Base-by-base conservation (phyloP, 371 early-diverging fungal species). In the Saksenaea oblongispora region DNA sequence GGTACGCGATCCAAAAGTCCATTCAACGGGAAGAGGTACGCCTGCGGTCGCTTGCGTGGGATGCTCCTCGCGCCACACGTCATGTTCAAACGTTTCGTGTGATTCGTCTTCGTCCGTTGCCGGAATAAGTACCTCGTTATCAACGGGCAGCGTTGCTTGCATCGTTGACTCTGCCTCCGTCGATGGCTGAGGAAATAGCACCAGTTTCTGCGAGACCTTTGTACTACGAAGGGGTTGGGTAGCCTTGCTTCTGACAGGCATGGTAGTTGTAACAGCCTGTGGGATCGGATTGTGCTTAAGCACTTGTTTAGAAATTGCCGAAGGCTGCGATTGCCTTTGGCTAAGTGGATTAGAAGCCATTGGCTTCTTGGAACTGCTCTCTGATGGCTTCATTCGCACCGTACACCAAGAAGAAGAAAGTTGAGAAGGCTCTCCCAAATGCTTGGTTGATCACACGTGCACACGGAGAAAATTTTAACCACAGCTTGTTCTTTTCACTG, bases 121-220 rank as follows among this genome's bases (percentile, higher is more conserved):
- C 2, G 18, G 15, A 8, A 18, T 24, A 26, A 55, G 34, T 8
- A 34, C 18, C 14, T 55, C 53, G 17, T 17, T 18, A 41, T 74
- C 74, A 1, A 64, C 37, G 2, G 74, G 74, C 14, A 71, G 51
- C 4, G 64, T 66, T 0, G 74, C 60, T 54, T 61, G 60, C 65
- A 68, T 70, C 8, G 59, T 64, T 1, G 73, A 65, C 27, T 71
- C 74, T 17, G 62, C 62, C 13, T 78, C 75, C 0, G 69, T 57
- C 0, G 72, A 65, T n/a, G 71, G 59, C 10, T 91, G 92, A 13
- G 98, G 96, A 58, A 98, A 90, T 34, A 98, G 74, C 0, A 92
- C 90, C 4, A 96, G 84, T 79, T 98, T 98, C 69, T 95, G 95
- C 22, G 92, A 89, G 22, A 89, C 87, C 74, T 95, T 95, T 22